Percentiles rank a stretch among this genome's conserved stretches.
Conservation (phyloP, 352 stramenopile genomes). For the Phytopythium aichiense region DNA sequence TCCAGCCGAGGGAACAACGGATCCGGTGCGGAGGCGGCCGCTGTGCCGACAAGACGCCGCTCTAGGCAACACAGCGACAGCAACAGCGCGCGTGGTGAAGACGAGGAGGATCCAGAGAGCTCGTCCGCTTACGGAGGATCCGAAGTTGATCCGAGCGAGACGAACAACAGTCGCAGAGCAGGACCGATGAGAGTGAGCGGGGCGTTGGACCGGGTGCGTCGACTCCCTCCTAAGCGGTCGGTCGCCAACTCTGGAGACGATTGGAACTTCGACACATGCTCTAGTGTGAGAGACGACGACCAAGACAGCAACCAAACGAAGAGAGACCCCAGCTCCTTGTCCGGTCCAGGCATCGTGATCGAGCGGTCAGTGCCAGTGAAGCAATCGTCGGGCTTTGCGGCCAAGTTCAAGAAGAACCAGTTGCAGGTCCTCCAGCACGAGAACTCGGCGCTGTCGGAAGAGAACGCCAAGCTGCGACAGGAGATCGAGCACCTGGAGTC, state of each 20-base stretch:
- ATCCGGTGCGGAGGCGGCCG: neutral
- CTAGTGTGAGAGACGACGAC: constrained; percentile 13
- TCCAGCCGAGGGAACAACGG: constrained; percentile 9
- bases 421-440: constrained; percentile 39
- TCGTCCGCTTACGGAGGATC: neutral
- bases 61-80: constrained; percentile 1
- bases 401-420: constrained; percentile 42
- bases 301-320: neutral
- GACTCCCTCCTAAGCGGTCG: neutral
- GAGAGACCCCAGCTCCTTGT: neutral
- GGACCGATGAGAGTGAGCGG: constrained; percentile 1
- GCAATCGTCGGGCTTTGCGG: constrained; percentile 19
- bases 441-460: constrained; percentile 24
- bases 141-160: neutral
- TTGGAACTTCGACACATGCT: constrained; percentile 34
- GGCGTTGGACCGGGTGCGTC: constrained; percentile 1
- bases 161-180: neutral
- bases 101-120: constrained; percentile 11
- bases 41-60: neutral
- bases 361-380: constrained; percentile 22
- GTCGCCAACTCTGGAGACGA: neutral
- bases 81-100: constrained; percentile 9
- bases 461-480: constrained; percentile 38
- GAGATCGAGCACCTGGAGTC: constrained; percentile 49
- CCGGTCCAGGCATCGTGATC: constrained; percentile 21